Evolutionary conservation across 352 stramenopile genomes (phyloP).

Genomic region (Phytophthora podocarpi): DNA sequence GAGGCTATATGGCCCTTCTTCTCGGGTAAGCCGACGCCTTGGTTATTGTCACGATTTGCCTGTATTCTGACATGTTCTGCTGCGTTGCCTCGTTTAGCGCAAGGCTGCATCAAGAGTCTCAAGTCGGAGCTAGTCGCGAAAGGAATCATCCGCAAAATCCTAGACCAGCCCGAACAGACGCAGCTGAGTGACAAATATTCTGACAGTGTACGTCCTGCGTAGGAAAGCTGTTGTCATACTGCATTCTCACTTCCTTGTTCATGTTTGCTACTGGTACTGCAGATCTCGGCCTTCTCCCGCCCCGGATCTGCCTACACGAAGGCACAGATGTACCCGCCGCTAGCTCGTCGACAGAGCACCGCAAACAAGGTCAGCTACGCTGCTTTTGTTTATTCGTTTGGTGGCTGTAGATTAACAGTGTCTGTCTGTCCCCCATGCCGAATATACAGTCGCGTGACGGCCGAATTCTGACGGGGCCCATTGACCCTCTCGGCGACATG

Average conservation of each 20-base stretch:
- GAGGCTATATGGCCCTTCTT: constrained; percentile 79
- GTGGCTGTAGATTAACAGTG: neutral
- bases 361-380: constrained; percentile 53
- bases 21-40: constrained; percentile 37
- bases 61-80: too few relatives aligned
- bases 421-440: neutral
- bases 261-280: neutral
- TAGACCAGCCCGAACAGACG: constrained; percentile 54
- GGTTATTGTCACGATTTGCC: neutral
- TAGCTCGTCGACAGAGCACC: constrained; percentile 46
- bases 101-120: constrained; percentile 51
- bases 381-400: too few relatives aligned
- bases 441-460: constrained; percentile 60
- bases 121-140: constrained; percentile 66
- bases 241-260: too few relatives aligned
- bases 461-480: constrained; percentile 39
- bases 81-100: constrained; percentile 25
- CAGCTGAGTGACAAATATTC: constrained; percentile 46
- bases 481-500: constrained; percentile 67
- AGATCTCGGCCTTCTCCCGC: constrained; percentile 81
- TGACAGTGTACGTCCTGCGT: constrained; percentile 46
- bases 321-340: constrained; percentile 61
- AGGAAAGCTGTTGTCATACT: too few relatives aligned
- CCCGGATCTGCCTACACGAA: constrained; percentile 75
- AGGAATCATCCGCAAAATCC: constrained; percentile 71